Conservation (phyloP, 202 grass and related monocot species). For the Eragrostis tef region DNA sequence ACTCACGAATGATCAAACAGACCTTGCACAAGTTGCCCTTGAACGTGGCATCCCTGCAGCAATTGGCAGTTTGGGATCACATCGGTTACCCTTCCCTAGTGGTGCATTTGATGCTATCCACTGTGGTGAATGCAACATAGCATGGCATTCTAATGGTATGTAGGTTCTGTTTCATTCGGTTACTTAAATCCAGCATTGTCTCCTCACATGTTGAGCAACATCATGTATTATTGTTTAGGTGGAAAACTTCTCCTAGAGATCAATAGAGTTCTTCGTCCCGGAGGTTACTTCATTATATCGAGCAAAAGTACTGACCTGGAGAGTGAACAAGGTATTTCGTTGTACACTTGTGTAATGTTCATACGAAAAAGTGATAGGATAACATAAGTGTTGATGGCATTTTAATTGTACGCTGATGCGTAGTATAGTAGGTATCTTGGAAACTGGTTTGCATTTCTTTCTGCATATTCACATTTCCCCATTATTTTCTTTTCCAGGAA, state of each 20-base stretch:
- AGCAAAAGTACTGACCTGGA: conserved; percentile 83
- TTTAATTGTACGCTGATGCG: not conserved
- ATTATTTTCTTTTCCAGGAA: conserved; percentile 62
- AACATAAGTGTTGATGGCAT: not conserved
- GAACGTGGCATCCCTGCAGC: conserved; percentile 90
- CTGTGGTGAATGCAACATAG: conserved; percentile 89
- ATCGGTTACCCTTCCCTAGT: conserved; percentile 89
- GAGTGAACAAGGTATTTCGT: conserved; percentile 76
- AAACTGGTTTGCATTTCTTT: conserved; percentile 20
- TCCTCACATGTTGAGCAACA: conserved; percentile 30
- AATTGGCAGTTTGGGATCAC: conserved; percentile 71
- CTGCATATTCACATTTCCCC: not conserved
- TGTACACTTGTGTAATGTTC: not conserved
- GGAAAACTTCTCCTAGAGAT: conserved; percentile 91
- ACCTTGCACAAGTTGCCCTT: conserved; percentile 78
- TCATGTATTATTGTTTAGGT: conserved; percentile 56
- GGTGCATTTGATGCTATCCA: conserved; percentile 93
- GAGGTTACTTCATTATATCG: conserved; percentile 93
- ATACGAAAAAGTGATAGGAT: not conserved
- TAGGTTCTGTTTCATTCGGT: conserved; percentile 38
- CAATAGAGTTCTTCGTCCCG: conserved; percentile 91
- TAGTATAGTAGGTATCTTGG: not conserved
- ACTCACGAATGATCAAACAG: conserved; percentile 72
- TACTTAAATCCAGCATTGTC: conserved; percentile 13
- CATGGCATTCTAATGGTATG: conserved; percentile 91